Base-by-base conservation (phyloP, 495 filamentous ascomycete genomes). In the Aspergillus bridgeri region DNA sequence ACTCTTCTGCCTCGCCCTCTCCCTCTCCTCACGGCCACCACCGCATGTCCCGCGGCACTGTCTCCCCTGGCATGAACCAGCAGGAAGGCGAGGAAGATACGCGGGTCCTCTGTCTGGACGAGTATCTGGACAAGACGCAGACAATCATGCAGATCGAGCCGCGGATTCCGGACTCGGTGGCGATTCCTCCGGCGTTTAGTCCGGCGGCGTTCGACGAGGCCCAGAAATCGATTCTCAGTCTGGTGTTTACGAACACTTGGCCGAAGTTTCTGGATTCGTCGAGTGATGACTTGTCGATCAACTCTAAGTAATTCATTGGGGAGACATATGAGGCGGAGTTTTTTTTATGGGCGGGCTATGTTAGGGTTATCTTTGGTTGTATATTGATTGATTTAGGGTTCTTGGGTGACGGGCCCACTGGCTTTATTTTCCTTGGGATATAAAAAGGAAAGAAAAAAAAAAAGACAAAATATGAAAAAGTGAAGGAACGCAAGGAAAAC, bases 161-260 rank as follows among this genome's bases (percentile, higher is more conserved):
- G 9, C 60, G 56, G 25, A 42, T 60, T 27, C 57, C 60, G 18
- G 56, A 60, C 22, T 48, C 29, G 21, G 52, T 59, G n/a, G 22
- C 42, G n/a, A 72, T 83, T 50, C 75, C 80, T 8, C 58, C 59
- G 5, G 68, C 57, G 0, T 84, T 85, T 43, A 69, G 75, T 48
- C 61, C 64, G 5, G 45, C 43, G 5, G 71, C 82, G 4, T 86
- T 86, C 48, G 78, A 83, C 50, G 67, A 61, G 1, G 83, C 83
- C 2, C 75, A 83, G 65, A 70, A 65, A 38, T 78, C 75, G 42
- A 76, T 85, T 69, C 84, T 81, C 68, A 80, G 82, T 58, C 66
- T 86, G 25, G 82, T 86, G 1, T 72, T 81, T 53, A 81, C 78
- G 3, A 84, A 85, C 65, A 86, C 83, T 6, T 86, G 83, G 83